Base-by-base conservation (phyloP, 1,284 basidiomycete species). In the Sporisorium graminicola region DNA sequence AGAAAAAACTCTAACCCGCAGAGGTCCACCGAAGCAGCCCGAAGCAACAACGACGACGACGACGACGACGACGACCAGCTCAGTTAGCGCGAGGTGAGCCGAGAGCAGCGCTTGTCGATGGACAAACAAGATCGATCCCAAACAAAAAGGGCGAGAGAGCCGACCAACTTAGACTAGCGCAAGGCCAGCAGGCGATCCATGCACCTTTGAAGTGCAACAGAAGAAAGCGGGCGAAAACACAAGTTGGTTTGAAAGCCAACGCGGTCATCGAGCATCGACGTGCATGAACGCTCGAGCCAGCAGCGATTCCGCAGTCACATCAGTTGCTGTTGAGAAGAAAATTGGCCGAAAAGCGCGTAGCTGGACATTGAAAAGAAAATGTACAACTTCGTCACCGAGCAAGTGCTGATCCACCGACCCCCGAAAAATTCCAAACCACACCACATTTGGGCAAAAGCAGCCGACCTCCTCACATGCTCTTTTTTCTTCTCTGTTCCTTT, bases 241-340 rank as follows among this genome's bases (percentile, higher is more conserved):
- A 29, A 27, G 47, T 31, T 8, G 47, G 24, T 47, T 47, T 24
- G 24, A 43, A 52, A 40, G 37, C 42, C 33, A 44, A 61, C 57
- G 47, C 54, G 46, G 67, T 70, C 67, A 64, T 70, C 67, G 61
- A 70, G 67, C 67, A 70, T 70, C 67, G 67, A 70, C 60, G 5
- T 13, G 27, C 20, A n/a, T 46, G 6, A 8, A 29, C 56, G 31
- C 60, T 55, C 66, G 55, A 63, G 44, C 55, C 55, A 63, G 37
- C 50, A 22, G 24, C 12, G 18, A n/a, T 37, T 9, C 31, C 27
- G 44, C 33, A 22, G 27, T 26, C 13, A 43, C n/a, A 13, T 35
- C 29, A 26, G 16, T 5, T 12, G 13, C 29, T 16, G 16, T 5
- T 12, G 13, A 14, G 16, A 24, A 47, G 24, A 47, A 47, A 24